Evolutionary conservation across 768 basidiomycete genomes (phyloP).

Genomic region (Daedaleopsis nitida): DNA sequence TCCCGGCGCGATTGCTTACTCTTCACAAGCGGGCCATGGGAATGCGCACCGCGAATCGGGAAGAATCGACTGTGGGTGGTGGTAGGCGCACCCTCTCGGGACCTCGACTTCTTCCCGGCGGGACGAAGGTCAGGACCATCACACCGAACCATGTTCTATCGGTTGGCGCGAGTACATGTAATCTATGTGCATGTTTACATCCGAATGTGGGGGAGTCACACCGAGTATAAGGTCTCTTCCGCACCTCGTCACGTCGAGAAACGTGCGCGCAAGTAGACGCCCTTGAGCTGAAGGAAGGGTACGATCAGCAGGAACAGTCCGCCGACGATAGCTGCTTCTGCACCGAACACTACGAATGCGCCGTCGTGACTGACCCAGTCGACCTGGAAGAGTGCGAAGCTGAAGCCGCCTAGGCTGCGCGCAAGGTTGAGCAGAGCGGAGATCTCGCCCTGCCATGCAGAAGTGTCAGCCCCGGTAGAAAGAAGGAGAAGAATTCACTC

Average conservation of each 20-base stretch:
- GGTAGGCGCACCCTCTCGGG: too few species aligned
- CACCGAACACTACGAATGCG: conserved; percentile 59
- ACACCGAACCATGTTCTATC: too few species aligned
- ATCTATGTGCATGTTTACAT: too few species aligned
- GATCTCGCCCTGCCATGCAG: conserved; percentile 51
- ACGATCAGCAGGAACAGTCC: conserved; percentile 52
- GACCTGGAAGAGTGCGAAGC: conserved; percentile 65
- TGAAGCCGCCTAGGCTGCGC: conserved; percentile 58
- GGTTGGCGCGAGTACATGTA: too few species aligned
- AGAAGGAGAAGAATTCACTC: background rate
- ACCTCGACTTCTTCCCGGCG: too few species aligned
- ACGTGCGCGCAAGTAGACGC: conserved; percentile 40
- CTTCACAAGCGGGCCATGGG: too few species aligned
- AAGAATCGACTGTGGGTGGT: too few species aligned
- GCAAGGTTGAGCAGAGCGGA: conserved; percentile 59
- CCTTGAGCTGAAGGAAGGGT: conserved; percentile 51
- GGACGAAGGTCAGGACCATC: too few species aligned
- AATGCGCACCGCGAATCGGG: too few species aligned
- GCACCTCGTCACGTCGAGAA: background rate
- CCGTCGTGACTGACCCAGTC: conserved; percentile 62
- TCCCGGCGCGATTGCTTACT: too few species aligned
- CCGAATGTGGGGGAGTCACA: too few species aligned
- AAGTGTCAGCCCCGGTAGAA: background rate
- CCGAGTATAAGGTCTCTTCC: background rate
- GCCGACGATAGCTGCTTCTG: conserved; percentile 59